phyloP scores from a whole-genome alignment of 164 flowering plant genomes.

The Nymphaea colorata region DNA sequence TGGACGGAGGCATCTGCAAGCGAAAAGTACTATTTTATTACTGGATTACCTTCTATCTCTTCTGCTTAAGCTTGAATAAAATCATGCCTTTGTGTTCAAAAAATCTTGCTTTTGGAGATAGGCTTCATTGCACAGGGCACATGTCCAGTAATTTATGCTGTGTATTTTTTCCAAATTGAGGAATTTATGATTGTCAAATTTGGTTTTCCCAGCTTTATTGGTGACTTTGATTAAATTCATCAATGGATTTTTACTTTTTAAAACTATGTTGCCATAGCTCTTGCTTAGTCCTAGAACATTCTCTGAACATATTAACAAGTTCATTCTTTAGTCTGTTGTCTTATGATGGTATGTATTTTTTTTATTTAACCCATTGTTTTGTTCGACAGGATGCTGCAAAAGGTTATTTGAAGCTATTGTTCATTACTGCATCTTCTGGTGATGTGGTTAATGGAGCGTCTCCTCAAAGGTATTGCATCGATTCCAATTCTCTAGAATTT shows the following conservation, averaged over 20 bases:
- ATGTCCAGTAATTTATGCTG: neutral
- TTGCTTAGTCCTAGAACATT: neutral
- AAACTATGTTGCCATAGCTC: no score
- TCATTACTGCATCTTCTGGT: slow-evolving; percentile 88
- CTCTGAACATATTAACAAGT: neutral
- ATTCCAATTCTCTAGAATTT: no score
- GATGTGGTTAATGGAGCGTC: slow-evolving; percentile 62
- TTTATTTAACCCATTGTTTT: slow-evolving; percentile 5
- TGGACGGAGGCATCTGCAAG: slow-evolving; percentile 83
- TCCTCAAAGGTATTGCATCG: slow-evolving; percentile 58
- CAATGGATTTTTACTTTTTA: neutral
- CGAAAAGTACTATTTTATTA: slow-evolving; percentile 41
- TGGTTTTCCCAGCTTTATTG: no score
- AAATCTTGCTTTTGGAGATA: no score
- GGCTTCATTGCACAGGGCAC: neutral
- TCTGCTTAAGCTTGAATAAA: neutral
- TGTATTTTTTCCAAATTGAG: neutral
- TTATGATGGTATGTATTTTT: neutral
- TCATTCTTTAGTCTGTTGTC: neutral
- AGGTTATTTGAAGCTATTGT: slow-evolving; percentile 88
- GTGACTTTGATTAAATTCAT: no score
- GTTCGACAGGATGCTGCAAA: slow-evolving; percentile 64
- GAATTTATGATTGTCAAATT: no score
- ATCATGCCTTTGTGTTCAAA: no score
- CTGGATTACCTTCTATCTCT: neutral